Evolutionary conservation across 768 basidiomycete genomes (phyloP), one percentile per base, ranked within the genome.

Genomic region (Suillus occidentalis): DNA sequence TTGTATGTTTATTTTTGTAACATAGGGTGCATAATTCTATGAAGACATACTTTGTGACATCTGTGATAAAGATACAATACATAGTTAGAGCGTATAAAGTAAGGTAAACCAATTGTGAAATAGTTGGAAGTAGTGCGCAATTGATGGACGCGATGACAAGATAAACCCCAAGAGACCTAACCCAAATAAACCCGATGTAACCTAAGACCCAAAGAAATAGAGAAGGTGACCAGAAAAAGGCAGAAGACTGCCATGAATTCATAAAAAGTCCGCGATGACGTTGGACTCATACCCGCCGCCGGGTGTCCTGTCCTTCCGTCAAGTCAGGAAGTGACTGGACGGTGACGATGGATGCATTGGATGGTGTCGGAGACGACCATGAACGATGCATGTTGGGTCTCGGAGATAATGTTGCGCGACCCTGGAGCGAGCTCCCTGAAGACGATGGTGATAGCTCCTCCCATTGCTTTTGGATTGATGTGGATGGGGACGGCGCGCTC

Each of bases 381-480:
- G 73, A 68, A 16, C 75, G 75, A 65, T 72, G 31, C 60, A 68
- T 50, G 7, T 68, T 67, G 31, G 73, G 71, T 31, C 40, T 59
- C 2, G 72, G 70, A 20, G 70, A 68, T 60, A 67, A 37, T 1
- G 65, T 62, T 5, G 65, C 13, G 28, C 34, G 47, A 43, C 64
- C 43, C 40, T 63, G 61, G 5, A 20, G 4, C 6, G 66, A 72
- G 67, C 63, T 39, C 47, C 70, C 73, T 10, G 73, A 72, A 1
- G 73, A 53, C 0, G 62, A 62, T 39, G 75, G 67, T 8, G 75
- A 70, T 4, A 69, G 69, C 4, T 69, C 65, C 16, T 66, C 67
- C 72, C 37, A n/a, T 60, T 50, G 49, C 25, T 12, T 70, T 70
- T 2, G 58, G 14, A 60, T 20, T 14, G 60, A 5, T 10, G 43